Conservation (phyloP, 129 eudicot species). For the Cynara cardunculus region DNA sequence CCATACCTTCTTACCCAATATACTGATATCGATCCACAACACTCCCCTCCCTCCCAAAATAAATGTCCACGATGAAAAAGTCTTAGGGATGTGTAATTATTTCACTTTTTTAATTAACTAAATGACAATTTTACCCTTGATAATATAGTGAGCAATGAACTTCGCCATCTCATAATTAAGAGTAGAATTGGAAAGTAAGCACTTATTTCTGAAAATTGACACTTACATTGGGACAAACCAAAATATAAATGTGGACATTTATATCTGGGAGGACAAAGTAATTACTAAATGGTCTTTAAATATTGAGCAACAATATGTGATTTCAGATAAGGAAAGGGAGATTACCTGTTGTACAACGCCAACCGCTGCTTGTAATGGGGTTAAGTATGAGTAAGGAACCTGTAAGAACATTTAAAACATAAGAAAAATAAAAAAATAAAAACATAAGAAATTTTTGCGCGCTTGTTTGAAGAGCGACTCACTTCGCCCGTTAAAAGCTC, state of each 20-base stretch:
- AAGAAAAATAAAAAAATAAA: background rate
- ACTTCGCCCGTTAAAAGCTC: slow-evolving; percentile 83
- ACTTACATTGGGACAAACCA: background rate
- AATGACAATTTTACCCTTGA: background rate
- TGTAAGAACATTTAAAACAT: slow-evolving; percentile 14
- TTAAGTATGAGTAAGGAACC: slow-evolving; percentile 53
- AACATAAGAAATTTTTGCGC: background rate
- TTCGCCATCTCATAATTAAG: background rate
- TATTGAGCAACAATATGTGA: background rate
- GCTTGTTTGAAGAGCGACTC: slow-evolving; percentile 12
- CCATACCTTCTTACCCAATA: no score
- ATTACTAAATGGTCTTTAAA: background rate
- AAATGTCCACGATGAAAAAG: background rate
- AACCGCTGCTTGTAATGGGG: slow-evolving; percentile 71
- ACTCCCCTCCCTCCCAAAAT: background rate
- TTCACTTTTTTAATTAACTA: background rate
- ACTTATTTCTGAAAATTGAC: background rate
- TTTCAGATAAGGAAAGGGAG: background rate
- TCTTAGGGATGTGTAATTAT: background rate
- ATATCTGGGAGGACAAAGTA: background rate
- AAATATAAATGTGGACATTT: background rate
- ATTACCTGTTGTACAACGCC: slow-evolving; percentile 70
- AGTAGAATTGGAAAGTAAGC: background rate
- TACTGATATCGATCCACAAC: background rate
- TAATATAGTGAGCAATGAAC: background rate